Base-by-base conservation (phyloP, 177 flowering plant genomes). In the Vitis hybrid region DNA sequence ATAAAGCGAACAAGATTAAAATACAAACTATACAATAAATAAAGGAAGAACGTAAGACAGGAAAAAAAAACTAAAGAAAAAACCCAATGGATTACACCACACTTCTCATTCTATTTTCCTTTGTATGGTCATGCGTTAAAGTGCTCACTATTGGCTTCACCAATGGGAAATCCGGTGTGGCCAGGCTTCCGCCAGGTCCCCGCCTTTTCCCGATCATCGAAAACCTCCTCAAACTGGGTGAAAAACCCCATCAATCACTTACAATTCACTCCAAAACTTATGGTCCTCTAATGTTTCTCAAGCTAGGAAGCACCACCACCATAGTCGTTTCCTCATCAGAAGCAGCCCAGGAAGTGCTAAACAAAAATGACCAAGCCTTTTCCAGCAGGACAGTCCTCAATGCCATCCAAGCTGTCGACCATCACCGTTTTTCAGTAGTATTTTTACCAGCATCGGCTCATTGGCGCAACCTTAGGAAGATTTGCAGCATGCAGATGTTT, bases 241-340 rank as follows among this genome's bases (percentile, higher is more conserved):
- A 16, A 26, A 29, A 55, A 13, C 77, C 73, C 15, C 77, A 69
- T 31, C 65, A 50, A 19, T 48, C 73, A n/a, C 45, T 74, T 1
- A 31, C 69, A 16, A 3, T 34, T 5, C 66, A 69, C 31, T 61
- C 77, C 65, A 34, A 59, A 16, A 58, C 22, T 10, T 59, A 69
- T 14, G 77, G 77, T 8, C 77, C 77, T 1, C 22, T 74, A 15
- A 74, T 74, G 69, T 29, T 70, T n/a, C 49, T 74, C 12, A 45
- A 45, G 2, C 60, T 74, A 2, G 77, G 77, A 9, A 29, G 16
- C 16, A 19, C 18, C 2, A 74, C 73, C 18, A 64, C 69, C 18
- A 48, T 74, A 10, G 65, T 69, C n/a, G 49, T 58, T 20, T 69
- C 69, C 15, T 64, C 73, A 0, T 31, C 68, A 6, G 22, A 64